These are phyloP conservation scores for Triticum timopheevii DNA, from an alignment of 176 grass and related monocot genomes.

Conservation along the genomic window DNA sequence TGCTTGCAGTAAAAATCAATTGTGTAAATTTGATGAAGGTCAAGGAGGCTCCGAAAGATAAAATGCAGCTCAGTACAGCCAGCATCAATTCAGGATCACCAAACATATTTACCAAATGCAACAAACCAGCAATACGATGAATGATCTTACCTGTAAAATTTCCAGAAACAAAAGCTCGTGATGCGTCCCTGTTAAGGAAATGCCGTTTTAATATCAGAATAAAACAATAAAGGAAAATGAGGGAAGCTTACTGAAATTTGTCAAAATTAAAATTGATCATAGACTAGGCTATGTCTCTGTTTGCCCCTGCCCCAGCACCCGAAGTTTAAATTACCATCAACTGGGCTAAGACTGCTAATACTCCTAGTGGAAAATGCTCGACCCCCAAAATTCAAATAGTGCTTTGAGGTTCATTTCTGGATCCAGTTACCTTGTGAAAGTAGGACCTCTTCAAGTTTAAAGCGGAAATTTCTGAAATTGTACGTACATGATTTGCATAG, in stretches of 20 bases:
- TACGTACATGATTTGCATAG: not conserved
- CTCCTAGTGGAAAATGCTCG: not conserved
- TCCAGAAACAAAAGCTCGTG: slow-evolving; percentile 89
- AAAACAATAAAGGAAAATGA: slow-evolving; percentile 19
- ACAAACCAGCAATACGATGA: not conserved
- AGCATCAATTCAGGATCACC: not conserved
- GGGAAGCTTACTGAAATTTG: not conserved
- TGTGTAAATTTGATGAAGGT: not conserved
- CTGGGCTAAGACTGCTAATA: not conserved
- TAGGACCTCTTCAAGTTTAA: not conserved
- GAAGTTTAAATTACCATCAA: not conserved
- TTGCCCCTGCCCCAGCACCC: not conserved
- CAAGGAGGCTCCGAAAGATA: not conserved
- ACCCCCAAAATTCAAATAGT: not conserved
- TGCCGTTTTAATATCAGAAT: slow-evolving; percentile 33
- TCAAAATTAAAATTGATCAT: not conserved
- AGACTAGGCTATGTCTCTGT: not conserved
- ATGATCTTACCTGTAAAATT: slow-evolving; percentile 81
- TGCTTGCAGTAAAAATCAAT: not conserved
- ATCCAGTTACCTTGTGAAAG: not conserved
- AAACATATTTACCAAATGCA: not conserved
- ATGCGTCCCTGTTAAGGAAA: slow-evolving; percentile 72
- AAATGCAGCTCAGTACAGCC: not conserved
- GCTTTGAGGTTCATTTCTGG: not conserved
- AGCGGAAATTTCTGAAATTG: not conserved